Base-by-base conservation (phyloP, 257 asterid species). In the Solanum rostratum region DNA sequence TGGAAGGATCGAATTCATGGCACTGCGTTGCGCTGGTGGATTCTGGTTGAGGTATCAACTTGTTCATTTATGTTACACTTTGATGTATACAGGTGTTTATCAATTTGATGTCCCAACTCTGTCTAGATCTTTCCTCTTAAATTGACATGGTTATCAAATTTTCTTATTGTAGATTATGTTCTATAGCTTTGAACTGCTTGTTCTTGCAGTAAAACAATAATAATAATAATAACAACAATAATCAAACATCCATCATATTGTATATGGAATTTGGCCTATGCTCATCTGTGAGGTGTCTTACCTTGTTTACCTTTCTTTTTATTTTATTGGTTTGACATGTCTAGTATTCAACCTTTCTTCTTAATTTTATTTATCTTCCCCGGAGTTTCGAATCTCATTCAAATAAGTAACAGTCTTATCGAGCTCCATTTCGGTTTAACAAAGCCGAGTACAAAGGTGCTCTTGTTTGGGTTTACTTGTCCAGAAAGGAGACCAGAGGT, bases 1-100 rank as follows among this genome's bases (percentile, higher is more conserved):
- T 96, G 99, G 99, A 96, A 96, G 89, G 99, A 96, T 87, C 95
- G 99, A 85, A 93, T 91, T 88, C 99, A 96, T 90, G 98, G 98
- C 63, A 90, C 97, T 88, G 97, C 95, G 3, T 93, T 88, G 89
- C 94, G 98, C 88, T 96, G 99, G 99, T 95, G 96, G 98, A 95
- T 96, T 84, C 87, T 93, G 85, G 99, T 96, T 86, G 99, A 96
- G 99, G 99, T 96, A 69, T 43, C 59, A 39, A 46, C 81, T 27
- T 50, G 63, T 76, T 76, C 62, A 49, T 27, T 76, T 76, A 27
- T 76, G 7, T 50, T 76, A 20, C 16, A 27, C 43, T 50, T 76
- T 76, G 82, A 76, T 27, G 60, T 19, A 27, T 50, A 50, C 50
- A 15, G 82, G 60, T 49, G 43, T 49, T 76, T 27, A 76, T 27